These are phyloP conservation scores for Dothideomycetidae sp. DNA, from an alignment of 2,329 filamentous ascomycete genomes.

Conservation along the genomic window DNA sequence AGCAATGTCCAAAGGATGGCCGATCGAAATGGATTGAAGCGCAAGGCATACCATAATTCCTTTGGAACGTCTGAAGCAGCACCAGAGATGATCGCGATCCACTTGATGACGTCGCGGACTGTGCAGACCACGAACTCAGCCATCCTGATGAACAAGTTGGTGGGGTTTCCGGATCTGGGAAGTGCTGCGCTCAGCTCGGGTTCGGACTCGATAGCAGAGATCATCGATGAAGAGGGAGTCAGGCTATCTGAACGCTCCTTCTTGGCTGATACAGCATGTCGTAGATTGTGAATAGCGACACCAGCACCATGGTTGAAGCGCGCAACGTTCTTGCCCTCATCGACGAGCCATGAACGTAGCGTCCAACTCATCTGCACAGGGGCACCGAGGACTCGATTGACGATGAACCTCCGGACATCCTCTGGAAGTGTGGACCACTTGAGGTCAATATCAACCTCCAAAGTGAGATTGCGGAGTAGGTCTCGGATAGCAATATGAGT, in stretches of 20 bases:
- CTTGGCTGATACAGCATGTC: neutral
- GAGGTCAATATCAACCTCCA: slow-evolving; percentile 10
- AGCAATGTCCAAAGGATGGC: slow-evolving; percentile 10
- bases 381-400: slow-evolving; percentile 9
- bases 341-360: slow-evolving; percentile 9
- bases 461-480: slow-evolving; percentile 9
- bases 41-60: slow-evolving; percentile 11
- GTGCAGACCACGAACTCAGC: neutral
- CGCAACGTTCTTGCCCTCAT: slow-evolving; percentile 4
- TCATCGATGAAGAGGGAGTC: neutral
- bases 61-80: slow-evolving; percentile 10
- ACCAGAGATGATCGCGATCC: slow-evolving; percentile 12
- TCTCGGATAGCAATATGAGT: slow-evolving; percentile 8
- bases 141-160: neutral
- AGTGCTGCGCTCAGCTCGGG: slow-evolving; percentile 9
- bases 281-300: slow-evolving; percentile 7
- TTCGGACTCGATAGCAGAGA: slow-evolving; percentile 1
- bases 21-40: slow-evolving; percentile 3
- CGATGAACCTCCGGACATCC: slow-evolving; percentile 10
- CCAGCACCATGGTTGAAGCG: slow-evolving; percentile 4
- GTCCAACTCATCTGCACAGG: slow-evolving; percentile 3
- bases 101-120: slow-evolving; percentile 9
- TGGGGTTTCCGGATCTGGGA: neutral
- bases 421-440: slow-evolving; percentile 10
- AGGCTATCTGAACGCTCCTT: slow-evolving; percentile 2